A percentile compares a stretch with the other conserved stretches of the same genome.
Evolutionary conservation across 2,329 filamentous ascomycete genomes (phyloP).

Genomic region (Ophiosphaerella herpotricha): DNA sequence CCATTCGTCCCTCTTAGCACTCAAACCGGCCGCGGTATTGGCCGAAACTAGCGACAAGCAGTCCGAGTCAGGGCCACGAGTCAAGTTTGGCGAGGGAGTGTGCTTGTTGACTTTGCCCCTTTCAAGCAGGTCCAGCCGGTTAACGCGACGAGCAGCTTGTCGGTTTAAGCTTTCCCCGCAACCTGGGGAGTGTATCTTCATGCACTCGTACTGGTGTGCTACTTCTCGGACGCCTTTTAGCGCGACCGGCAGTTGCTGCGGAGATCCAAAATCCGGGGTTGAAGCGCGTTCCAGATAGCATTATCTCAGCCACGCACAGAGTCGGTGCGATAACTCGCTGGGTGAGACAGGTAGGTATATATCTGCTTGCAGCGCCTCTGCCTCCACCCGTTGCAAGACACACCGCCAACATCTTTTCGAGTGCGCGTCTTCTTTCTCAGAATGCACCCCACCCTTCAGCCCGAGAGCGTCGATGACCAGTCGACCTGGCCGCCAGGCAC

Average conservation of each 20-base stretch:
- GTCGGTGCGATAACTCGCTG: background rate
- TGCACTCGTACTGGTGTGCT: background rate
- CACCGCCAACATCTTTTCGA: background rate
- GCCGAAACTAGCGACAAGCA: too few relatives aligned
- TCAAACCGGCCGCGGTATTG: too few relatives aligned
- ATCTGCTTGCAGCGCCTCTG: background rate
- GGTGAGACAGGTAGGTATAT: too few relatives aligned
- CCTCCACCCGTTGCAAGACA: background rate
- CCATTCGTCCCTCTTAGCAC: too few relatives aligned
- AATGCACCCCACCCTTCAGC: conserved; percentile 2
- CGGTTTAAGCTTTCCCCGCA: background rate
- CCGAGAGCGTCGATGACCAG: background rate
- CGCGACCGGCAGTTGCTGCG: background rate
- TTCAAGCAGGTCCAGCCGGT: conserved; percentile 2
- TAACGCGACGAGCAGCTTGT: background rate
- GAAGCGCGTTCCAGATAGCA: background rate
- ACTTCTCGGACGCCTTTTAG: too few relatives aligned
- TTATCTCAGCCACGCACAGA: background rate
- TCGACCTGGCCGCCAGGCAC: conserved; percentile 12
- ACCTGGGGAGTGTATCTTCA: background rate
- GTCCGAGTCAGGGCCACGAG: too few relatives aligned
- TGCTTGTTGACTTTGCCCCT: background rate
- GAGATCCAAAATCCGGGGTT: background rate
- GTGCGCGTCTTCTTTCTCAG: background rate
- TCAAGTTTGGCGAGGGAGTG: background rate